Evolutionary conservation across 345 rosid genomes (phyloP), one percentile per base, ranked within the genome.

Genomic region (Eutrema yunnanense): DNA sequence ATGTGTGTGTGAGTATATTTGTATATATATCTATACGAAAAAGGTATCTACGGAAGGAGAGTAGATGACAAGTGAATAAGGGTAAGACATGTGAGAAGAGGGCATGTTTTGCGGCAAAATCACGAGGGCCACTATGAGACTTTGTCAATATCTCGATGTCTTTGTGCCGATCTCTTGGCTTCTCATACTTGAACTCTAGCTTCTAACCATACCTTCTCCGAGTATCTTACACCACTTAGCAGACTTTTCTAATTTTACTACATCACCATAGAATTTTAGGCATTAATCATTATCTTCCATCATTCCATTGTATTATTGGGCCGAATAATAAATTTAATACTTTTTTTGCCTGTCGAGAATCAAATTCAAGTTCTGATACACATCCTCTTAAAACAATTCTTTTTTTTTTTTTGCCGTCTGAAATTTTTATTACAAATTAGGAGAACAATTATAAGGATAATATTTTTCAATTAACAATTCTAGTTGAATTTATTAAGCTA

Each of bases 81-180:
- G 74, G 43, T 68, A 6, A 37, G 69, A 61, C 74, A 75, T 75
- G 79, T 75, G 69, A 75, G 69, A 68, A 62, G 62, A 62, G 50
- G 50, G 51, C 79, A 68, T 52, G 64, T 68, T 19, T 19, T 19
- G 19, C 19, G 19, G 19, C 19, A 19, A 22, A 22, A 67, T 67
- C 73, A 75, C 73, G 79, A 75, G 69, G 64, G 69, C 73, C 79
- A 68, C 79, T 74, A 26, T 62, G 61, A 26, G 41, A 32, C 67
- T 74, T 65, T 58, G 22, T 67, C 11, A 22, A n/a, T n/a, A n/a
- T 66, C 73, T 74, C 67, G 48, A 22, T 22, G 22, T 22, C 22
- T 22, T 22, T 22, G 22, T 22, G 1, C 22, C 22, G 22, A 50
- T 75, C 12, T 59, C 62, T 75, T 75, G 79, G 73, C 73, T 43